A percentile compares a stretch with the other conserved stretches of the same genome.
Conservation (phyloP, 768 basidiomycete species). For the Strobilomyces confusus region DNA sequence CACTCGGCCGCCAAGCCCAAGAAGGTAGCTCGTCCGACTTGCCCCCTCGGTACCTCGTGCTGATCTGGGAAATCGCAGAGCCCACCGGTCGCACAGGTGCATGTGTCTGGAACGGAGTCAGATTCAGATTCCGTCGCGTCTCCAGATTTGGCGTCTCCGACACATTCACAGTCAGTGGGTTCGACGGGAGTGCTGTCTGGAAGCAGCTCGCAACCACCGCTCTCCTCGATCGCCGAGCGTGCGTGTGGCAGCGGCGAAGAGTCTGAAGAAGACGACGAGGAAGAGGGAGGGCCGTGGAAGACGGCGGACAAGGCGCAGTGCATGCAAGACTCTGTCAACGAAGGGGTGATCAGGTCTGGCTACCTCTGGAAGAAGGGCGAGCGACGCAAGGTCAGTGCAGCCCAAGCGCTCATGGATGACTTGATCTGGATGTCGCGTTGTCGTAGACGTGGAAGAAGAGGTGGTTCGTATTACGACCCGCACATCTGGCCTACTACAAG, state of each 20-base stretch:
- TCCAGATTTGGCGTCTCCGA: constrained; percentile 46
- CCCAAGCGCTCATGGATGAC: neutral
- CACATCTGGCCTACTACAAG: constrained; percentile 96
- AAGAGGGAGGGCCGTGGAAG: constrained; percentile 63
- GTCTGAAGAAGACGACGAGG: constrained; percentile 71
- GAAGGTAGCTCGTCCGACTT: constrained; percentile 35
- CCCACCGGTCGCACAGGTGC: constrained; percentile 27
- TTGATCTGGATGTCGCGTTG: constrained; percentile 2
- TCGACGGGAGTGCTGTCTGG: constrained; percentile 30
- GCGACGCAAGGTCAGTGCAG: constrained; percentile 76
- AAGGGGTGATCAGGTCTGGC: constrained; percentile 81
- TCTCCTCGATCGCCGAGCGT: constrained; percentile 77
- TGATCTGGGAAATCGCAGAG: constrained; percentile 26
- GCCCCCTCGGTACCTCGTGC: constrained; percentile 2
- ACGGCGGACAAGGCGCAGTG: constrained; percentile 42
- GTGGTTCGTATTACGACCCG: constrained; percentile 94
- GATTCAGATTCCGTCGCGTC: constrained; percentile 73
- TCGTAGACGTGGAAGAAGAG: constrained; percentile 95
- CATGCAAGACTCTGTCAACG: constrained; percentile 51
- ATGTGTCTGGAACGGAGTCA: constrained; percentile 76
- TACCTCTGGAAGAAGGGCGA: constrained; percentile 99
- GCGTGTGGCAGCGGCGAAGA: constrained; percentile 70
- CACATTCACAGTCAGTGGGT: constrained; percentile 33
- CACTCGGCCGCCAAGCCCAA: constrained; percentile 55
- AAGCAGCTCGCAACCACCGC: constrained; percentile 44